phyloP scores from a whole-genome alignment of 1,139 yeast genomes.

The Geotrichum armillariae region DNA sequence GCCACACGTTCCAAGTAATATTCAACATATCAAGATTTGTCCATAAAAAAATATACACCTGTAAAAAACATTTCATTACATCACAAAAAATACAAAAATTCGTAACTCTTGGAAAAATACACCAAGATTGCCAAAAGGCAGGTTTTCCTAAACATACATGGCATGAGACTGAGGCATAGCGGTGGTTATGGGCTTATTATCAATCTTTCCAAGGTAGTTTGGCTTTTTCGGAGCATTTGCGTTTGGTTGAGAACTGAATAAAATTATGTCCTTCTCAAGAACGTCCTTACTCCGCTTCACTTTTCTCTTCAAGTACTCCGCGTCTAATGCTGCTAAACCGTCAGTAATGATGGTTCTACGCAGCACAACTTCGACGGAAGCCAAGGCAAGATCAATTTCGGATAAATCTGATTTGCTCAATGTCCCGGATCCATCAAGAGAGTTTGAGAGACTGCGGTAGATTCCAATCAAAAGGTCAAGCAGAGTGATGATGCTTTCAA shows the following conservation, averaged over 20 bases:
- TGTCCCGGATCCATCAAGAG: conserved; percentile 3
- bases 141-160: conserved; percentile 8
- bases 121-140: too few relatives aligned
- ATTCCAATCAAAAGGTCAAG: conserved; percentile 16
- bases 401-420: conserved; percentile 6
- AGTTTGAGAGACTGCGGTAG: conserved; percentile 11
- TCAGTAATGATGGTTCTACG: conserved; percentile 11
- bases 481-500: conserved; percentile 16
- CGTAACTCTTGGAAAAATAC: too few relatives aligned
- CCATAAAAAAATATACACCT: too few relatives aligned
- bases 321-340: conserved; percentile 13
- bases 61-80: too few relatives aligned
- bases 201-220: background rate
- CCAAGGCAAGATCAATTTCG: conserved; percentile 13
- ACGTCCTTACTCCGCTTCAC: conserved; percentile 10
- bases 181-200: background rate
- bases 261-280: conserved; percentile 15
- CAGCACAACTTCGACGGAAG: conserved; percentile 14
- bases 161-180: conserved; percentile 13
- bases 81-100: too few relatives aligned
- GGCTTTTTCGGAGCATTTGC: background rate
- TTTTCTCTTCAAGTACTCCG: conserved; percentile 4
- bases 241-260: conserved; percentile 9
- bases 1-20: too few relatives aligned
- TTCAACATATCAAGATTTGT: too few relatives aligned